Evolutionary conservation across 306 rosid species (phyloP), one percentile per base, ranked within the genome.

Genomic region (Rosa persica): DNA sequence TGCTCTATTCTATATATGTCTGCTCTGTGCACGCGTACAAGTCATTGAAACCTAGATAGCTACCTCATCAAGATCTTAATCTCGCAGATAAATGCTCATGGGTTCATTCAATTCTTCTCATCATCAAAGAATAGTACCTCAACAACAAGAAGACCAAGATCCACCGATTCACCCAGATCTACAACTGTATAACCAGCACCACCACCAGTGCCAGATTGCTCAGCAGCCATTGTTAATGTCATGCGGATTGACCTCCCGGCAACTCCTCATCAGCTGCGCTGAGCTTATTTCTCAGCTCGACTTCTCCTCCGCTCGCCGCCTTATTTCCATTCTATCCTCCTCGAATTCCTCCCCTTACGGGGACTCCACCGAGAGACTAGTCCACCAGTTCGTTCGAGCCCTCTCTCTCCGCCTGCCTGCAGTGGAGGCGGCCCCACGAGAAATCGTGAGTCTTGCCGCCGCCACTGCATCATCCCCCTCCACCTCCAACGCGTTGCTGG

Each of bases 261-360:
- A 80, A 20, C 67, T 88, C 43, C 85, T 88, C 58, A 81, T 81
- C 46, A 82, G 79, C 75, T 85, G 85, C 30, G 89, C 86, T 15
- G 81, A 85, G 49, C 85, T 88, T 66, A 83, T 85, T 12, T 81
- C 88, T 64, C 85, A 67, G 46, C 79, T 83, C 27, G 91, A 88
- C 55, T 83, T 83, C 68, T 48, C 67, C 34, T 67, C 88, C 16
- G 91, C 91, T 6, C 81, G 65, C 57, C 86, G 81, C 67, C 75
- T 88, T 12, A 36, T 85, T 49, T 88, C 89, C 65, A n/a, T 81
- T 16, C 62, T 88, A 9, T 74, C 85, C 44, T 38, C 86, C 27
- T 66, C 70, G 5, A 83, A 79, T 49, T 79, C 88, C 36, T 83
- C 91, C 3, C 85, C 84, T 15, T 74, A 20, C 17, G 91, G 91